Base-by-base conservation (phyloP, 2,329 filamentous ascomycete species). In the Beauveria asiatica region DNA sequence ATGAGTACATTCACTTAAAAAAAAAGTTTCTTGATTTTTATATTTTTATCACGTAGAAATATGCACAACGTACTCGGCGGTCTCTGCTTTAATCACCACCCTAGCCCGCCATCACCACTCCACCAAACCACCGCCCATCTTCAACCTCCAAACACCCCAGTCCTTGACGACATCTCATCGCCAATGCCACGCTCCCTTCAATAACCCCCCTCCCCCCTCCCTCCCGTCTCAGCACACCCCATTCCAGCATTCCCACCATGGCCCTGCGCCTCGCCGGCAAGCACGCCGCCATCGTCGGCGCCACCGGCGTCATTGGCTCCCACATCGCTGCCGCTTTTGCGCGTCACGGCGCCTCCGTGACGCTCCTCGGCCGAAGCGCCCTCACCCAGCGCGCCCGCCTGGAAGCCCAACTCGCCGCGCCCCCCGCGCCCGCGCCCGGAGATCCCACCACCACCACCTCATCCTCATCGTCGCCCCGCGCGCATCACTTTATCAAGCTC, bases 261-360 rank as follows among this genome's bases (percentile, higher is more conserved):
- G 61, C 68, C 25, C 68, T 73, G 63, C 67, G 70, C 55, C 72
- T 83, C 59, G 67, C 67, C 46, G 78, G 79, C 60, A 80, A 80
- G 63, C 78, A 76, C 62, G 81, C 77, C 70, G 76, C 89, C 68
- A 78, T 92, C 56, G 88, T 88, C 2, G 89, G 89, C 52, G 88
- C 81, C 21, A 87, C 86, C 48, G 84, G 86, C 21, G 84, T 86
- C 57, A 90, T 92, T 65, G 89, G 89, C 49, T 76, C 79, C 46
- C 82, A 83, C 56, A 87, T 92, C 59, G 87, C 88, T 10, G 71
- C 75, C 42, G 78, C 81, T n/a, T 88, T 92, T 67, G 83, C 87
- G 21, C 68, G 70, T 57, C 79, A 85, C 61, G 87, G 86, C 37
- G 85, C 81, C 44, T 72, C 74, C 27, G 80, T 83, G 63, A 80